Conservation (phyloP, 345 rosid genomes). For the Microthlaspi erraticum region DNA sequence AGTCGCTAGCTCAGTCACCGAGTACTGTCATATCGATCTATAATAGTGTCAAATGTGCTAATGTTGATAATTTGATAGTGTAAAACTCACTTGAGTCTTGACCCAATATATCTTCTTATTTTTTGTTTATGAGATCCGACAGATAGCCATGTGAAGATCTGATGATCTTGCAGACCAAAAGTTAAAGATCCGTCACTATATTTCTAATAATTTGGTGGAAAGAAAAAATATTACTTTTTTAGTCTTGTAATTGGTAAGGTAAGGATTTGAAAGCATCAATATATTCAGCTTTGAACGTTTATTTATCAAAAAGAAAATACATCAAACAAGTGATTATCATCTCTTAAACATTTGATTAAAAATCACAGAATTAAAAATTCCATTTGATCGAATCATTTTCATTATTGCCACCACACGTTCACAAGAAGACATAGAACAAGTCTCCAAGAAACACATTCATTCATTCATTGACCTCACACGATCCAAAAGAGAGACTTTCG, state of each 20-base stretch:
- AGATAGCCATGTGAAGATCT: conserved; percentile 2
- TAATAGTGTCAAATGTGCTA: too few relatives aligned
- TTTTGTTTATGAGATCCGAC: conserved; percentile 6
- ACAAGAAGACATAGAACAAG: conserved; percentile 29
- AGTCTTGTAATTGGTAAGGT: neutral
- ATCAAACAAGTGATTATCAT: neutral
- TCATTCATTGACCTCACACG: conserved; percentile 33
- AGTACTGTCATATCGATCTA: too few relatives aligned
- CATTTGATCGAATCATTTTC: conserved; percentile 24
- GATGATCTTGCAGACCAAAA: neutral
- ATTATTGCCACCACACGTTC: conserved; percentile 32
- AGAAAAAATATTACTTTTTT: neutral
- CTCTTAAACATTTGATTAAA: conserved; percentile 2
- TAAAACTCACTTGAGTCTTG: too few relatives aligned
- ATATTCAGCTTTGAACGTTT: neutral
- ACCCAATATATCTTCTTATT: neutral
- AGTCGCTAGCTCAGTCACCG: too few relatives aligned
- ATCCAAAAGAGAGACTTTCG: conserved; percentile 44
- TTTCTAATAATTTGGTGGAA: neutral
- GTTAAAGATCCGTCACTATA: neutral
- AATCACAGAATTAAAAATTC: neutral
- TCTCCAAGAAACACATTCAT: conserved; percentile 8
- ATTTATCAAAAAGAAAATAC: neutral
- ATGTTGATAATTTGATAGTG: too few relatives aligned
- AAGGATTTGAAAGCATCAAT: neutral